These are phyloP conservation scores for Syncephalastrum contaminatum DNA, from an alignment of 371 early-diverging fungal species.

Conservation along the genomic window DNA sequence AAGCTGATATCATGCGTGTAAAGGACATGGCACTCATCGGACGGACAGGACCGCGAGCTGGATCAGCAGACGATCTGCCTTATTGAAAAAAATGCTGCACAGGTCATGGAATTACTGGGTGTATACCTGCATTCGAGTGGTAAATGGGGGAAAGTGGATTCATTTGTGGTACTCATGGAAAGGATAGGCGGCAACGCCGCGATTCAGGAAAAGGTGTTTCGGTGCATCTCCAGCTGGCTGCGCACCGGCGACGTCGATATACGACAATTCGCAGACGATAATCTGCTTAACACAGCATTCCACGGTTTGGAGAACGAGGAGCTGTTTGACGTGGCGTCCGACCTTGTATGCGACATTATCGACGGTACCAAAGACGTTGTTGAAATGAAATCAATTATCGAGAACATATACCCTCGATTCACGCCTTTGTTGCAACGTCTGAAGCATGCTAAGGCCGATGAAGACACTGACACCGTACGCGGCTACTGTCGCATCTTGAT, in stretches of 20 bases:
- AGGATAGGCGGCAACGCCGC: constrained; percentile 43
- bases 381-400: constrained; percentile 52
- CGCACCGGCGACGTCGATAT: constrained; percentile 79
- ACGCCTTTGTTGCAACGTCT: constrained; percentile 53
- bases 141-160: constrained; percentile 19
- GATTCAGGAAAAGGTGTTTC: constrained; percentile 65
- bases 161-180: constrained; percentile 4
- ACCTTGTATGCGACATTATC: constrained; percentile 82
- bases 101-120: constrained; percentile 65
- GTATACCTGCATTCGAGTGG: constrained; percentile 69
- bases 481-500: constrained; percentile 82
- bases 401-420: constrained; percentile 59
- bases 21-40: no score
- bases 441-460: constrained; percentile 38
- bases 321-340: constrained; percentile 83
- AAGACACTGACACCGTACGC: constrained; percentile 51
- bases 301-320: constrained; percentile 64
- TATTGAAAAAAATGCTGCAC: constrained; percentile 61
- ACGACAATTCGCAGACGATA: constrained; percentile 59
- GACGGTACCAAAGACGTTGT: constrained; percentile 69
- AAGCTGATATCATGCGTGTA: constrained; percentile 9
- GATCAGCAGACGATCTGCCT: constrained; percentile 56
- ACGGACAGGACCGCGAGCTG: constrained; percentile 35
- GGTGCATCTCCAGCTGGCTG: constrained; percentile 84
- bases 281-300: constrained; percentile 74